These are phyloP conservation scores for Phytophthora uliginosa DNA, from an alignment of 352 stramenopile genomes.

Conservation along the genomic window DNA sequence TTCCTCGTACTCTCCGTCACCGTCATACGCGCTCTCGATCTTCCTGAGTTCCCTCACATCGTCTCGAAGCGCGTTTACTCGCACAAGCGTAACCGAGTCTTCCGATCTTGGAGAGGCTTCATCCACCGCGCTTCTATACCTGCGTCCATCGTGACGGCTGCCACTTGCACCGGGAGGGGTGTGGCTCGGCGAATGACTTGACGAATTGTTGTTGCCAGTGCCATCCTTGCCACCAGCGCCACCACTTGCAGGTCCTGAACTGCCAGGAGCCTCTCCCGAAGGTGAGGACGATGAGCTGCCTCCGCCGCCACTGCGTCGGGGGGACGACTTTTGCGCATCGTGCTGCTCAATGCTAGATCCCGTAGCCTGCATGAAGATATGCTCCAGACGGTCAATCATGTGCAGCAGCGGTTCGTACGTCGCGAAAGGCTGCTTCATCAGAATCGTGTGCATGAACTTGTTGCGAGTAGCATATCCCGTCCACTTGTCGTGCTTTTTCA, in stretches of 20 bases:
- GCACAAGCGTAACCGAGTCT: conserved; percentile 73
- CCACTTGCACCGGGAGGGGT: conserved; percentile 35
- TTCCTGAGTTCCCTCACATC: conserved; percentile 80
- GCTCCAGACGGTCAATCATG: conserved; percentile 90
- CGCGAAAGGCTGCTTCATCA: conserved; percentile 92
- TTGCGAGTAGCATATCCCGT: conserved; percentile 92
- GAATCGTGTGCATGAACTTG: conserved; percentile 92
- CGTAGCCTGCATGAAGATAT: conserved; percentile 92
- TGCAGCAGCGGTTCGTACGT: conserved; percentile 86
- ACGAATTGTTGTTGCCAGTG: conserved; percentile 20
- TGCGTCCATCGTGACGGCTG: conserved; percentile 28
- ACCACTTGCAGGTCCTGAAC: conserved; percentile 12
- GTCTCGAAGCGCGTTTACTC: conserved; percentile 80
- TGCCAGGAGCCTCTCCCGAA: conserved; percentile 18
- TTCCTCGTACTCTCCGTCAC: conserved; percentile 76
- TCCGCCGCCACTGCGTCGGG: conserved; percentile 44
- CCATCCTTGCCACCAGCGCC: conserved; percentile 12
- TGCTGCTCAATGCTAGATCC: conserved; percentile 89
- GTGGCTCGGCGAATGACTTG: conserved; percentile 45
- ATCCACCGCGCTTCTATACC: conserved; percentile 36
- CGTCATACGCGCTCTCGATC: conserved; percentile 75
- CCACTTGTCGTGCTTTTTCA: conserved; percentile 94
- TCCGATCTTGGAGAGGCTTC: conserved; percentile 56
- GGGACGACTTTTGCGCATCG: conserved; percentile 66
- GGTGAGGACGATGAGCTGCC: conserved; percentile 40